Evolutionary conservation across 1,139 yeast species (phyloP), one percentile per base, ranked within the genome.

Genomic region (Candida pseudoviswanathii): DNA sequence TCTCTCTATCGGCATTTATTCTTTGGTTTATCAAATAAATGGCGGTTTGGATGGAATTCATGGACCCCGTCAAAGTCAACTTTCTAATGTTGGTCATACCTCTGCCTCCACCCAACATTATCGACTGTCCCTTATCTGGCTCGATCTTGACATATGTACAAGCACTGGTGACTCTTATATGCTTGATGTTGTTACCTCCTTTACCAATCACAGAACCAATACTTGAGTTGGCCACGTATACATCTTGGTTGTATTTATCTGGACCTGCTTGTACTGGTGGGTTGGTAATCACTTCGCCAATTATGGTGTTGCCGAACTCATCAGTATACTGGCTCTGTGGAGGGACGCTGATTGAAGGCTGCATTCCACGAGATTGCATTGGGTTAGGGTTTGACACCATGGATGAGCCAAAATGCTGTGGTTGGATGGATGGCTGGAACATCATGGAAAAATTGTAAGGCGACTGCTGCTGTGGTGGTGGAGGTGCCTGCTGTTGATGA

Each of bases 141-240:
- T 81, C 86, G 47, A 90, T 85, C 57, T 84, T 82, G 26, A 90
- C 89, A 50, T 86, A 84, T 38, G 90, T 80, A 45, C 81, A 77
- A 2, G 96, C 94, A 41, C 94, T 84, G 44, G 82, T 76, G 54
- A 85, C 86, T 57, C 96, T 80, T 43, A 90, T 85, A 54, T 87
- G 90, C 61, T 85, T 88, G 51, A 90, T 86, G 60, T 85, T 88
- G 60, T 85, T 82, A 26, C 97, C 97, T 37, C 90, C 90, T 67
- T 85, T 88, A 5, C 97, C 97, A 56, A 90, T 90, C 22, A 90
- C 86, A 36, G 89, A 82, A 0, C 97, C 97, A 44, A 89, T 92
- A 65, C 78, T 85, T 43, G 81, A 80, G 61, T 87, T 86, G 36
- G 96, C 92, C 42, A 90, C 90, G 57, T 71, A 85, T 2, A 89